Evolutionary conservation across 148 eudicot species (phyloP), one percentile per base, ranked within the genome.

Genomic region (Fagopyrum homotropicum): DNA sequence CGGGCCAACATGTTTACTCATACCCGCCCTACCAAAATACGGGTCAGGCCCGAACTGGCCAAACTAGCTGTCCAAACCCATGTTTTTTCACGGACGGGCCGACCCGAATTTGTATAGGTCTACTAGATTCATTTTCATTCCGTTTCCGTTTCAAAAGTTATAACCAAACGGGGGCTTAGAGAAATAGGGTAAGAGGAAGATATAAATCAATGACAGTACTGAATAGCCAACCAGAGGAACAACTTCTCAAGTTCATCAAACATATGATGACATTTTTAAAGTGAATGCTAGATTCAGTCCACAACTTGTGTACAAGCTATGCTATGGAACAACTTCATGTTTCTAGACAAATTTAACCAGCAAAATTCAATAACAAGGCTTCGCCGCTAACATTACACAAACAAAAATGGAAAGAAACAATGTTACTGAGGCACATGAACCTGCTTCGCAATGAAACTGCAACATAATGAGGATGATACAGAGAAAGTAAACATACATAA

Each of bases 321-420:
- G 40, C n/a, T 14, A 61, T 63, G 40, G 45, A 63, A 45, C 30
- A 45, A 5, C 40, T 64, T 30, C 45, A 49, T 6, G 7, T 30
- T 64, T 30, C 14, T 16, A 64, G 45, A 64, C 12, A 64, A 14
- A 63, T 2, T 55, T 55, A 64, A 19, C 63, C 63, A 52, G 56
- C 40, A 64, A 11, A 44, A 35, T 10, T 64, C 45, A 64, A 64
- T 64, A 64, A 30, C 45, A 26, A 11, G 44, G 45, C 69, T 10
- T 63, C 44, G 69, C 44, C 69, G 29, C 69, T 64, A 64, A 29
- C 2, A 64, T 64, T 64, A 64, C 69, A 64, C 11, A 64, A 30
- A 4, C 45, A 64, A 64, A 64, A 64, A 64, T 60, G 45, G 69
- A 64, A 64, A 64, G 69, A 44, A 30, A 64, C 69, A 35, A 35